Evolutionary conservation across 2,329 filamentous ascomycete species (phyloP).

Genomic region (Ascochyta fabae): DNA sequence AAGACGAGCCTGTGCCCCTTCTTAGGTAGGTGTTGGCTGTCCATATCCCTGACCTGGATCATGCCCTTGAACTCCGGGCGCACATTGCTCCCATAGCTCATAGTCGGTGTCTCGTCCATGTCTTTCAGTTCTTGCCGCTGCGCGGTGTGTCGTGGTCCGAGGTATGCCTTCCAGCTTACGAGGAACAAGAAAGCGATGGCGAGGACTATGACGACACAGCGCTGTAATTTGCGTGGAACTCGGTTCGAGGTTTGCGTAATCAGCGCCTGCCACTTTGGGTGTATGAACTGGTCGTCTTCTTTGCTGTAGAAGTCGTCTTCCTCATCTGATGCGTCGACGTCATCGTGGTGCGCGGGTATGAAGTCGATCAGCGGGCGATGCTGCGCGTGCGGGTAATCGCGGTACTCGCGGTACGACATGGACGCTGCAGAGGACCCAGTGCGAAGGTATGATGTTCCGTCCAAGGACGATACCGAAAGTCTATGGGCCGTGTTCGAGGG

Average conservation of each 20-base stretch:
- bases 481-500: not conserved
- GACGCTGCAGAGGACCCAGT: not conserved
- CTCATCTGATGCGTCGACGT: conserved; percentile 49
- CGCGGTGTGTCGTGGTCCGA: conserved; percentile 47
- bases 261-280: conserved; percentile 41
- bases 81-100: conserved; percentile 56
- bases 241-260: conserved; percentile 34
- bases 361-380: conserved; percentile 40
- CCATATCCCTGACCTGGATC: conserved; percentile 58
- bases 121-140: conserved; percentile 44
- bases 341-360: conserved; percentile 33
- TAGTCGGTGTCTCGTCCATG: conserved; percentile 39
- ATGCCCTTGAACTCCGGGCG: conserved; percentile 58
- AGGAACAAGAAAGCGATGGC: conserved; percentile 38
- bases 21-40: conserved; percentile 55
- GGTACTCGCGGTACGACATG: conserved; percentile 37
- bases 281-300: conserved; percentile 45
- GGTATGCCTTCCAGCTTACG: conserved; percentile 45
- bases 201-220: conserved; percentile 43
- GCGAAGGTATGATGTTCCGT: not conserved
- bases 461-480: not conserved
- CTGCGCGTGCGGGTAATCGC: conserved; percentile 21
- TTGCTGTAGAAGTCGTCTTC: conserved; percentile 46
- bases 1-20: conserved; percentile 71
- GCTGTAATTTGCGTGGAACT: conserved; percentile 45